These are phyloP conservation scores for Geosmithia flava DNA, from an alignment of 2,329 filamentous ascomycete species.

Conservation along the genomic window DNA sequence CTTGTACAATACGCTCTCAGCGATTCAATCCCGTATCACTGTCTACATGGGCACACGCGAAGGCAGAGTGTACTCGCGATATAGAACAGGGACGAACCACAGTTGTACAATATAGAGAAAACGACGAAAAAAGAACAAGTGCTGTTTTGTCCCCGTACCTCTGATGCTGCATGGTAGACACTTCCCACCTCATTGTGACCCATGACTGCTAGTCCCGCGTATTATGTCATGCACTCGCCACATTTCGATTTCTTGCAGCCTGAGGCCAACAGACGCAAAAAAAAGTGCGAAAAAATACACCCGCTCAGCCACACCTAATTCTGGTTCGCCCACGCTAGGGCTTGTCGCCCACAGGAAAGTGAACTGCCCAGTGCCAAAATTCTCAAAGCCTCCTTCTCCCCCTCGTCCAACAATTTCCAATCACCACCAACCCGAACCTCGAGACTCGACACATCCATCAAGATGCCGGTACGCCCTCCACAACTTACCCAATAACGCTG, in stretches of 20 bases:
- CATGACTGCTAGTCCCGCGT: background rate
- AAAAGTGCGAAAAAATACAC: background rate
- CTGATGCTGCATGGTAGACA: too few relatives aligned
- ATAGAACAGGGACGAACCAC: too few relatives aligned
- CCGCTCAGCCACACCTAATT: background rate
- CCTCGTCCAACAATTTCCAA: conserved; percentile 18
- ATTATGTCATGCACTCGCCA: background rate
- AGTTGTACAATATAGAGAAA: too few relatives aligned
- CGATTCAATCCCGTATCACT: too few relatives aligned
- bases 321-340: conserved; percentile 8
- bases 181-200: too few relatives aligned
- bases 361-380: conserved; percentile 17
- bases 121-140: too few relatives aligned
- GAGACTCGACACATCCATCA: conserved; percentile 25
- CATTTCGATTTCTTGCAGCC: background rate
- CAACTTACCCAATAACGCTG: conserved; percentile 2
- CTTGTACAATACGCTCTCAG: too few relatives aligned
- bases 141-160: too few relatives aligned
- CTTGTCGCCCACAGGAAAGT: conserved; percentile 20
- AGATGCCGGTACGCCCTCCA: conserved; percentile 25
- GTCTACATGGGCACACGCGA: too few relatives aligned
- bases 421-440: conserved; percentile 10
- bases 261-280: background rate
- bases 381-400: conserved; percentile 12
- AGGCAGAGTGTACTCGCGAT: too few relatives aligned